A percentile compares a stretch with the other conserved stretches of the same genome.
These are phyloP conservation scores for Ceratobasidium sp. DNA, from an alignment of 1,284 basidiomycete species.

Conservation along the genomic window DNA sequence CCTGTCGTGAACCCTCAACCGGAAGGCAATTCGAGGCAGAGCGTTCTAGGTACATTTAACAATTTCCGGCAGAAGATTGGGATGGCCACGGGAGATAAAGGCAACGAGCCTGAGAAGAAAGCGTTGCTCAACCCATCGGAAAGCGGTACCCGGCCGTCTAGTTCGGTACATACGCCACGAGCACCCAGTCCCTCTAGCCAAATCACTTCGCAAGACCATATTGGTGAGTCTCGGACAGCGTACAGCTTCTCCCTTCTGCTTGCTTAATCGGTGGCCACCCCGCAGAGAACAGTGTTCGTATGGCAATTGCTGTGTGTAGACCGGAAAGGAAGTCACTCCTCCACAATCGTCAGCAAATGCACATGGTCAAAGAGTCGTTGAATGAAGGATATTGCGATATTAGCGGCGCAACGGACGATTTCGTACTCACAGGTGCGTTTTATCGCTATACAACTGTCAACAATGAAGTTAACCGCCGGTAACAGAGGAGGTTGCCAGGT, in stretches of 20 bases:
- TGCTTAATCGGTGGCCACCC: not conserved
- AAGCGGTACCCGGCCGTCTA: not conserved
- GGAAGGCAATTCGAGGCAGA: conserved; percentile 20
- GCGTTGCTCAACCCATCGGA: conserved; percentile 29
- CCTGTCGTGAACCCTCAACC: conserved; percentile 12
- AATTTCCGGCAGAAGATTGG: conserved; percentile 22
- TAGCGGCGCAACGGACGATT: conserved; percentile 74
- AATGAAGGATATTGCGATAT: conserved; percentile 88
- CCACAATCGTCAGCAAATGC: conserved; percentile 76
- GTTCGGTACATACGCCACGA: conserved; percentile 3
- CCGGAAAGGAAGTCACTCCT: conserved; percentile 75
- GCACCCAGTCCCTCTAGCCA: conserved; percentile 32
- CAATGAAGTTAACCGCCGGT: not conserved
- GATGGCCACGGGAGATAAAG: not conserved
- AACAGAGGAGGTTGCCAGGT: conserved; percentile 46
- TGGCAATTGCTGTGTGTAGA: conserved; percentile 82
- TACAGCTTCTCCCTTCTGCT: not conserved
- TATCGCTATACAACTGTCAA: not conserved
- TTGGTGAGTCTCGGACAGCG: conserved; percentile 44
- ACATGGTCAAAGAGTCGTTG: conserved; percentile 78
- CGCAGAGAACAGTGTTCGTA: conserved; percentile 61
- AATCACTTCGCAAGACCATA: conserved; percentile 47
- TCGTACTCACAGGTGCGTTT: conserved; percentile 69
- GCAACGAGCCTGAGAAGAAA: conserved; percentile 6
- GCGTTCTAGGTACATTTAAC: conserved; percentile 26